Evolutionary conservation across 2,329 filamentous ascomycete genomes (phyloP).

Genomic region (Fusarium domesticum): DNA sequence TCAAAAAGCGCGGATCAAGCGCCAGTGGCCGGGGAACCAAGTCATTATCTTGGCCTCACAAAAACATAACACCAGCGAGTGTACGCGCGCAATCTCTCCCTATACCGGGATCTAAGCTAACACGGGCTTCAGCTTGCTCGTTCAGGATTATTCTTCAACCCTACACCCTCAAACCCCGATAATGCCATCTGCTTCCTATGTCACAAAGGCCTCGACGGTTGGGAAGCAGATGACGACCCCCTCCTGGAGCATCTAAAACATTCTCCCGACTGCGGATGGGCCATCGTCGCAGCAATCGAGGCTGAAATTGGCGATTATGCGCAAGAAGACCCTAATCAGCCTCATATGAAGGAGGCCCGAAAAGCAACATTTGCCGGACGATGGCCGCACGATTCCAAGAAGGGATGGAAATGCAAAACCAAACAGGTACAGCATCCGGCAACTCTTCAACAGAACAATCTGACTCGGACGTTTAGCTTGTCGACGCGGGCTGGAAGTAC

Average conservation of each 20-base stretch:
- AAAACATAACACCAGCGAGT: conserved; percentile 33
- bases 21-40: conserved; percentile 53
- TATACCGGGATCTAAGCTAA: conserved; percentile 20
- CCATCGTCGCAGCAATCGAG: conserved; percentile 64
- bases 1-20: conserved; percentile 69
- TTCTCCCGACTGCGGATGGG: conserved; percentile 82
- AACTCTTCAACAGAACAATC: neutral
- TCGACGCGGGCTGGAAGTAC: conserved; percentile 91
- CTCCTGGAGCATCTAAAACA: conserved; percentile 82
- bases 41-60: conserved; percentile 73
- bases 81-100: conserved; percentile 22
- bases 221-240: conserved; percentile 84
- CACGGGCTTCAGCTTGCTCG: conserved; percentile 66
- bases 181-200: conserved; percentile 91
- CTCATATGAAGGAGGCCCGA: conserved; percentile 71
- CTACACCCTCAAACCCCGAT: conserved; percentile 71
- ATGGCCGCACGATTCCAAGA: conserved; percentile 89
- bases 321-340: conserved; percentile 70
- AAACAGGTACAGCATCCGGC: conserved; percentile 63
- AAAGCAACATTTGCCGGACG: conserved; percentile 76
- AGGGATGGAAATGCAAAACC: conserved; percentile 83
- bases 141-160: conserved; percentile 88
- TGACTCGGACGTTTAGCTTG: conserved; percentile 57
- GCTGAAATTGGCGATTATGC: conserved; percentile 59
- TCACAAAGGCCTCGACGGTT: conserved; percentile 79